phyloP scores from a whole-genome alignment of 495 filamentous ascomycete genomes.

The Antarctomyces pellizariae region DNA sequence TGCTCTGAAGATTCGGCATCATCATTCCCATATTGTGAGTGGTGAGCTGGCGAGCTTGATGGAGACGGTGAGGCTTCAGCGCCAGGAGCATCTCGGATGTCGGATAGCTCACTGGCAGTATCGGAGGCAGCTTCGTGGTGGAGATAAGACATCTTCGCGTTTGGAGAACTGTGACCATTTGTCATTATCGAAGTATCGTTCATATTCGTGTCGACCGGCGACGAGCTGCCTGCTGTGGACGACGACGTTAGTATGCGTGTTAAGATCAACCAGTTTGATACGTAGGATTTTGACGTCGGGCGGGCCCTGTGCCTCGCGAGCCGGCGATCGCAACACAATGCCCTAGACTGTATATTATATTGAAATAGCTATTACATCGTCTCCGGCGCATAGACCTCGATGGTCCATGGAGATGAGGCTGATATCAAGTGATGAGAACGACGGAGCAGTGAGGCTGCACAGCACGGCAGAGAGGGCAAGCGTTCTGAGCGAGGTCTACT shows the following conservation, averaged over 20 bases:
- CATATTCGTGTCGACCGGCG: conserved; percentile 8
- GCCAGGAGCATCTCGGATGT: conserved; percentile 19
- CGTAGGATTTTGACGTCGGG: too few relatives aligned
- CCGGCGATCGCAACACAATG: too few relatives aligned
- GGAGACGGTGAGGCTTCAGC: conserved; percentile 12
- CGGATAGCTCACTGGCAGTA: conserved; percentile 28
- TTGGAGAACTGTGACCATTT: conserved; percentile 26
- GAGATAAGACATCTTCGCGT: conserved; percentile 16
- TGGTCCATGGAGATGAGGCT: conserved; percentile 1
- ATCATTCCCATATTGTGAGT: conserved; percentile 15
- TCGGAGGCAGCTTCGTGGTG: conserved; percentile 21
- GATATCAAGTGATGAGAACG: background rate
- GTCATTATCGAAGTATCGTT: conserved; percentile 12
- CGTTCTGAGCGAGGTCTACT: background rate
- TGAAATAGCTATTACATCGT: too few relatives aligned
- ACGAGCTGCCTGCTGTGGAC: conserved; percentile 11
- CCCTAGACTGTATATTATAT: too few relatives aligned
- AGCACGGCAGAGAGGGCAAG: background rate
- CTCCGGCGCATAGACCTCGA: too few relatives aligned
- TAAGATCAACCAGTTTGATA: background rate
- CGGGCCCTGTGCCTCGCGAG: too few relatives aligned
- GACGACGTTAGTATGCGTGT: conserved; percentile 12
- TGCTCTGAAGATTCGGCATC: conserved; percentile 27
- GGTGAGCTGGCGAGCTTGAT: conserved; percentile 6
- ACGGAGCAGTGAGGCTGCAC: background rate